phyloP scores from a whole-genome alignment of 371 early-diverging fungal species.

The Aphelidium insulamus region DNA sequence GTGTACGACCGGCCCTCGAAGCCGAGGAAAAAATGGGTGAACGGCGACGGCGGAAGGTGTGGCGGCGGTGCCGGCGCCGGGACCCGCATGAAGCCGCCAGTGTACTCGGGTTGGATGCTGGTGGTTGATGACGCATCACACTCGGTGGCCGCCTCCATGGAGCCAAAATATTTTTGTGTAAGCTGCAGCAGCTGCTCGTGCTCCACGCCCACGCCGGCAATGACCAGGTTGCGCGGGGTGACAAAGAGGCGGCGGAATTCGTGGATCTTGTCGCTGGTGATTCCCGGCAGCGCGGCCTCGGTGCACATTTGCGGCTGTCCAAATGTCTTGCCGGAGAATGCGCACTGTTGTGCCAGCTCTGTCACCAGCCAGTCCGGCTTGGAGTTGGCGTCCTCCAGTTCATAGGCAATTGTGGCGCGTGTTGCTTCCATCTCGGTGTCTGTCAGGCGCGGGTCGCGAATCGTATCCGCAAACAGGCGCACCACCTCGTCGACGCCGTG shows the following conservation, averaged over 20 bases:
- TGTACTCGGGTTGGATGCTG: conserved; percentile 36
- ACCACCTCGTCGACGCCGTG: conserved; percentile 50
- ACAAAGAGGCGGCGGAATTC: conserved; percentile 54
- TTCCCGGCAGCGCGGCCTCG: conserved; percentile 28
- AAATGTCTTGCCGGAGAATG: conserved; percentile 53
- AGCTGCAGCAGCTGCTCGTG: conserved; percentile 60
- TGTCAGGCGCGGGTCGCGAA: conserved; percentile 41
- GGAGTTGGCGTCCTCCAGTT: conserved; percentile 58
- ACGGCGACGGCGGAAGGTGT: conserved; percentile 21
- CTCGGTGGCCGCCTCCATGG: conserved; percentile 14
- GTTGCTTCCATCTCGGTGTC: conserved; percentile 61
- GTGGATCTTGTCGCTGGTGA: conserved; percentile 40
- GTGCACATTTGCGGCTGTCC: conserved; percentile 67
- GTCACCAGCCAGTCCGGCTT: conserved; percentile 68
- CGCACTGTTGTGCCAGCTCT: conserved; percentile 64
- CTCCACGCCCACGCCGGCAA: conserved; percentile 67
- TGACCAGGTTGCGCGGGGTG: conserved; percentile 68
- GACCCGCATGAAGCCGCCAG: conserved; percentile 51
- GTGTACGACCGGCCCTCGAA: conserved; percentile 60
- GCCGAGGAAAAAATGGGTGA: conserved; percentile 71
- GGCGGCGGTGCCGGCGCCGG: conserved; percentile 23
- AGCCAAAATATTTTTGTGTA: conserved; percentile 36
- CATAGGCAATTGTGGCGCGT: conserved; percentile 51
- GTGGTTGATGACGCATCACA: conserved; percentile 13
- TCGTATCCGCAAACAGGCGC: conserved; percentile 50